phyloP scores from a whole-genome alignment of 139 green algal genomes.

The Yamagishiella unicocca region DNA sequence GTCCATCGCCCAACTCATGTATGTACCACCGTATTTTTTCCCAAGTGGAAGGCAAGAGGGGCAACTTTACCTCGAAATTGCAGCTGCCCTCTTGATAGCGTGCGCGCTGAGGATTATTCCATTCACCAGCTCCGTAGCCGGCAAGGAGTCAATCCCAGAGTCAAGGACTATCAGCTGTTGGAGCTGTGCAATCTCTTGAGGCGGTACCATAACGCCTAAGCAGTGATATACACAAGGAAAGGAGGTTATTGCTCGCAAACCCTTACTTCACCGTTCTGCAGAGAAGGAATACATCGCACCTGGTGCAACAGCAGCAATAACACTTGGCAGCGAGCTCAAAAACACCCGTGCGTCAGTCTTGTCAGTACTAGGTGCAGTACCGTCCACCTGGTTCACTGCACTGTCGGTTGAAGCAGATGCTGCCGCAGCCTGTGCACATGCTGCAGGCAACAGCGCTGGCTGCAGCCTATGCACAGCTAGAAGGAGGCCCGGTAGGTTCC shows the following conservation, averaged over 20 bases:
- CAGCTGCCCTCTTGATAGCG: background rate
- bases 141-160: background rate
- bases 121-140: background rate
- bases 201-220: background rate
- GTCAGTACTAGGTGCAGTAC: background rate
- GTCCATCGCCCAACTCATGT: background rate
- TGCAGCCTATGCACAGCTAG: background rate
- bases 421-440: background rate
- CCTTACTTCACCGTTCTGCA: background rate
- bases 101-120: background rate
- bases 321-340: background rate
- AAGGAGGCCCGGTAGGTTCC: conserved; percentile 30
- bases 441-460: conserved; percentile 6
- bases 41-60: background rate
- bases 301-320: background rate
- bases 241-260: background rate
- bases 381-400: background rate
- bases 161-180: conserved; percentile 19
- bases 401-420: background rate
- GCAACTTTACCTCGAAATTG: background rate
- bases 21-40: background rate
- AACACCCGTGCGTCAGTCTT: background rate
- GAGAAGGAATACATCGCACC: background rate
- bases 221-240: no score
- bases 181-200: background rate